A percentile compares a stretch with the other conserved stretches of the same genome.
Evolutionary conservation across 805 yeast genomes (phyloP).

Genomic region (Candida methanosorbosa): DNA sequence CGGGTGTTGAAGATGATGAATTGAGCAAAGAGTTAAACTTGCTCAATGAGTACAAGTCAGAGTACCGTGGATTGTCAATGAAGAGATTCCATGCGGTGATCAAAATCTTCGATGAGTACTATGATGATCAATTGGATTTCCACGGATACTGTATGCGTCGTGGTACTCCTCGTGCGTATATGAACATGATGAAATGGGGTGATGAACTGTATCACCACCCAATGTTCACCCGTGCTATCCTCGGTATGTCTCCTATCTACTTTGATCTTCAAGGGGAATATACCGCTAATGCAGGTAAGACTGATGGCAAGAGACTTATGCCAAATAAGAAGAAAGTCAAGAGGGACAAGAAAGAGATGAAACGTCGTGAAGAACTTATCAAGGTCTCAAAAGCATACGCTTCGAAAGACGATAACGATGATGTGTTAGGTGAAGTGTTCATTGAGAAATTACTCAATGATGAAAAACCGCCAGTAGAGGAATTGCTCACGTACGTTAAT

Average conservation of each 20-base stretch:
- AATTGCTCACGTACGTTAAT: conserved; percentile 26
- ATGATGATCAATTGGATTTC: conserved; percentile 87
- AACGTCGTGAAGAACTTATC: conserved; percentile 47
- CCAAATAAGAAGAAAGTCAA: conserved; percentile 29
- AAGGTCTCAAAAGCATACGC: conserved; percentile 29
- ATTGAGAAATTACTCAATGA: conserved; percentile 18
- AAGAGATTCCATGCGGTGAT: conserved; percentile 67
- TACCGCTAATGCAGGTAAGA: background rate
- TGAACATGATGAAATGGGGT: conserved; percentile 76
- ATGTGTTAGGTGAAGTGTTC: conserved; percentile 46
- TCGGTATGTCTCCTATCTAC: conserved; percentile 54
- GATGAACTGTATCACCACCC: conserved; percentile 65
- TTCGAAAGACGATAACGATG: conserved; percentile 35
- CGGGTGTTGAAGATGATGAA: conserved; percentile 9
- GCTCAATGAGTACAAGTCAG: no score
- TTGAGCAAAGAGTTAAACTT: conserved; percentile 34
- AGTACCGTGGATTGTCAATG: conserved; percentile 60
- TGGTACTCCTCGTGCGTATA: conserved; percentile 82
- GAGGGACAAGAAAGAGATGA: conserved; percentile 48
- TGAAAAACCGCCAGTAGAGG: conserved; percentile 26
- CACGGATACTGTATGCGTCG: conserved; percentile 86
- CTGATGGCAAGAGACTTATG: no score
- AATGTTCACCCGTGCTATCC: conserved; percentile 58
- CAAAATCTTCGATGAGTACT: conserved; percentile 61
- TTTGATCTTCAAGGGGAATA: conserved; percentile 27